These are phyloP conservation scores for Trypanosomatidae sp. DNA, from an alignment of 208 protist genomes.

Conservation along the genomic window DNA sequence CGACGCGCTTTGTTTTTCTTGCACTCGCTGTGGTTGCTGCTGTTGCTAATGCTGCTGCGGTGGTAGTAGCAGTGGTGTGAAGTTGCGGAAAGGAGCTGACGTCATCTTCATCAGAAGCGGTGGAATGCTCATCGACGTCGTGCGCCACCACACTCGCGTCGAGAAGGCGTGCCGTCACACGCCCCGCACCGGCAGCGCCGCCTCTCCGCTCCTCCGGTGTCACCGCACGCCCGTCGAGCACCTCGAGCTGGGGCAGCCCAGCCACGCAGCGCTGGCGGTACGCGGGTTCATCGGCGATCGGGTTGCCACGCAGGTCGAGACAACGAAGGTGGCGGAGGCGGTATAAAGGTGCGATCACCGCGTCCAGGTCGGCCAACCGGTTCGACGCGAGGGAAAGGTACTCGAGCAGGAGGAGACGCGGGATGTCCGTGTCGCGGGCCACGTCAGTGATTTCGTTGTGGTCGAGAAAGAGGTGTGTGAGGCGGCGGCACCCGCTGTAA, in stretches of 20 bases:
- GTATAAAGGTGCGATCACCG: constrained; percentile 33
- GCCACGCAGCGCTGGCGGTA: constrained; percentile 69
- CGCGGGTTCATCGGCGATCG: constrained; percentile 47
- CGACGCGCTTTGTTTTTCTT: background rate
- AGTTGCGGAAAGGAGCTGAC: too few species aligned
- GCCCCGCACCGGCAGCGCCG: background rate
- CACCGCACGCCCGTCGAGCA: constrained; percentile 62
- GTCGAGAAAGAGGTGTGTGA: constrained; percentile 41
- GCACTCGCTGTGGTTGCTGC: background rate
- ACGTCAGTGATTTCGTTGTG: constrained; percentile 46
- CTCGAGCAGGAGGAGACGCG: constrained; percentile 49
- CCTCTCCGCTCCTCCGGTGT: constrained; percentile 45
- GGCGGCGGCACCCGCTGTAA: constrained; percentile 49
- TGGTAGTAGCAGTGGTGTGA: too few species aligned
- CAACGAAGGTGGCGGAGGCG: constrained; percentile 46
- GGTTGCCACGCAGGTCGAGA: constrained; percentile 74
- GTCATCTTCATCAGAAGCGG: too few species aligned
- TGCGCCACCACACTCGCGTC: too few species aligned
- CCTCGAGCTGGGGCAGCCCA: constrained; percentile 58
- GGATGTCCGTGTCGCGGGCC: constrained; percentile 40
- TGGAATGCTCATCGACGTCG: too few species aligned
- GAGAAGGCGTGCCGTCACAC: background rate
- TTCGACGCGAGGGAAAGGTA: constrained; percentile 69
- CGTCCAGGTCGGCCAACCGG: constrained; percentile 42
- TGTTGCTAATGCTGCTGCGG: too few species aligned